These are phyloP conservation scores for Emergomyces africanus DNA, from an alignment of 2,329 filamentous ascomycete genomes.

Conservation along the genomic window DNA sequence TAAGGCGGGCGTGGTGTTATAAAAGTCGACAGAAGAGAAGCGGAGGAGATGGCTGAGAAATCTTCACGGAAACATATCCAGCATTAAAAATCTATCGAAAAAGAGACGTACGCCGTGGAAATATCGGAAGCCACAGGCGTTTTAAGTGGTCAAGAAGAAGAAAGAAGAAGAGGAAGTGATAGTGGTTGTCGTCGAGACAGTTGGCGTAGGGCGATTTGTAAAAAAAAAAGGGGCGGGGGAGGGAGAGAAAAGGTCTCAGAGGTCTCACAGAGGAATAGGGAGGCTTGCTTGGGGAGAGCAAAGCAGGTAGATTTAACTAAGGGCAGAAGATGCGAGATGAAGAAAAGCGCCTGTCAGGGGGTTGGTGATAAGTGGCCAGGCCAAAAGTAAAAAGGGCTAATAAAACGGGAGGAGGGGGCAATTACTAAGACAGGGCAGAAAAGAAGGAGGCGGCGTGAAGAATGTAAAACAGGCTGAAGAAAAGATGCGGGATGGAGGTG, in stretches of 20 bases:
- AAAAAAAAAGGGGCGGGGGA: too few species aligned
- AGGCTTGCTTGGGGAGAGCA: neutral
- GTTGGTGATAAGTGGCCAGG: conserved; percentile 3
- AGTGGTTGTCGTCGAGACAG: conserved; percentile 12
- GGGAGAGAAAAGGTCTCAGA: neutral
- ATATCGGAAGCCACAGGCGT: conserved; percentile 6
- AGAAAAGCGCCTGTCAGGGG: conserved; percentile 3
- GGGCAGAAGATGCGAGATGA: neutral
- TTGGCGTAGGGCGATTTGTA: neutral
- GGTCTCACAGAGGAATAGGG: neutral
- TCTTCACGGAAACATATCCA: conserved; percentile 6
- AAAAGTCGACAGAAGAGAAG: neutral
- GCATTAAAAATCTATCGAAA: conserved; percentile 9
- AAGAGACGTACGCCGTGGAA: conserved; percentile 10
- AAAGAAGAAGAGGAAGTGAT: conserved; percentile 5
- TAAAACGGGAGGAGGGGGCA: conserved; percentile 9
- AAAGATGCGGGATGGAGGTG: conserved; percentile 9
- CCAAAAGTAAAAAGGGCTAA: conserved; percentile 11
- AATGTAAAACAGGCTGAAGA: conserved; percentile 11
- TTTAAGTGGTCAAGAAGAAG: conserved; percentile 3
- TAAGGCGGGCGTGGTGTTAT: neutral
- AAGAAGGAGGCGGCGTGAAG: conserved; percentile 22
- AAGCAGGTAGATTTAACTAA: neutral
- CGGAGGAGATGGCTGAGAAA: neutral
- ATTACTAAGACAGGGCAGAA: conserved; percentile 7